Conservation (phyloP, 768 basidiomycete species). For the Rhodotorula kratochvilovae region DNA sequence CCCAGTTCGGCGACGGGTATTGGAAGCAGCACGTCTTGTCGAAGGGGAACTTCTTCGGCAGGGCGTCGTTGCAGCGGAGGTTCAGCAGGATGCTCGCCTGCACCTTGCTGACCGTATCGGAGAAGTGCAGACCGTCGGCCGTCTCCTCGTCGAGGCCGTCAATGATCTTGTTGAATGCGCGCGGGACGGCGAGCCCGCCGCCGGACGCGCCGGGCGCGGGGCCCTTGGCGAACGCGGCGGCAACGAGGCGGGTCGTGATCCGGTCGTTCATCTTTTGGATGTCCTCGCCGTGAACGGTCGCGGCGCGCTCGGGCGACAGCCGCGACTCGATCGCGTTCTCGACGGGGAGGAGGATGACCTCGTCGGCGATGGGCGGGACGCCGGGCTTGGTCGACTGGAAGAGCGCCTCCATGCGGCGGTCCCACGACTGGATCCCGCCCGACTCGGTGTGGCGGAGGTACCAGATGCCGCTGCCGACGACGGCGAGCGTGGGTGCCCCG, state of each 20-base stretch:
- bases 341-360: slow-evolving; percentile 72
- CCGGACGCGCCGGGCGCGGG: slow-evolving; percentile 24
- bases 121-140: slow-evolving; percentile 79
- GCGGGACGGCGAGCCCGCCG: slow-evolving; percentile 59
- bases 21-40: slow-evolving; percentile 75
- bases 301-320: slow-evolving; percentile 60
- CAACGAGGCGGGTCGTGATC: slow-evolving; percentile 59
- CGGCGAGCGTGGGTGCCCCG: slow-evolving; percentile 60
- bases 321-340: slow-evolving; percentile 65
- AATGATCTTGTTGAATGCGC: slow-evolving; percentile 71
- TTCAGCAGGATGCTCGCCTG: slow-evolving; percentile 78
- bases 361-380: slow-evolving; percentile 57
- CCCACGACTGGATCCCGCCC: slow-evolving; percentile 71
- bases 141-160: slow-evolving; percentile 58
- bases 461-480: slow-evolving; percentile 84
- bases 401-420: slow-evolving; percentile 64
- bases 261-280: slow-evolving; percentile 90
- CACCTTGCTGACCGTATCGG: slow-evolving; percentile 57
- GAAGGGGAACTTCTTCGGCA: slow-evolving; percentile 57
- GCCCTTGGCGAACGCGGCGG: slow-evolving; percentile 1
- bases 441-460: slow-evolving; percentile 74
- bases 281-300: slow-evolving; percentile 68
- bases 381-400: slow-evolving; percentile 51
- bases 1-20: slow-evolving; percentile 63
- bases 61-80: slow-evolving; percentile 68